Conservation (phyloP, 768 basidiomycete species). For the Tephrocybe sp. region DNA sequence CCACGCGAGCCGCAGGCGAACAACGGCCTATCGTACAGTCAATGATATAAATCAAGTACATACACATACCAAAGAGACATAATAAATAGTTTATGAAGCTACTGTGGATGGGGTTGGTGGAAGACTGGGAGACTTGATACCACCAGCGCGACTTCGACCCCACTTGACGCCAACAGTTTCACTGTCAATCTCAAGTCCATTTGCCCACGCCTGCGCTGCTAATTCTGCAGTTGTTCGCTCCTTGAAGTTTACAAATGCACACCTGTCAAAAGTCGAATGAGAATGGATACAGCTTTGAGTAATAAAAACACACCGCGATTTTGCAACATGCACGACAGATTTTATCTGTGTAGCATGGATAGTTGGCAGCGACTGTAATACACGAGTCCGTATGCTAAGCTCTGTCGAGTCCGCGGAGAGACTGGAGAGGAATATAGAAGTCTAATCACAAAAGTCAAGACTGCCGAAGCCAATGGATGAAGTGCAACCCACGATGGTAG, state of each 20-base stretch:
- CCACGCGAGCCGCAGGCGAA: too few relatives aligned
- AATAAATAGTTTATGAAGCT: conserved; percentile 8
- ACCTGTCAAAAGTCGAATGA: conserved; percentile 43
- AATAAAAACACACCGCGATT: conserved; percentile 58
- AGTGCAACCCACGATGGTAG: conserved; percentile 65
- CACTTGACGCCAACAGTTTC: conserved; percentile 77
- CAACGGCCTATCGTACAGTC: conserved; percentile 1
- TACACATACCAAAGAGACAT: conserved; percentile 2
- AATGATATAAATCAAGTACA: conserved; percentile 1
- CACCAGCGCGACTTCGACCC: conserved; percentile 70
- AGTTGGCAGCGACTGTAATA: conserved; percentile 65
- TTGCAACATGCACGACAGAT: conserved; percentile 84
- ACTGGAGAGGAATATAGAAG: conserved; percentile 82
- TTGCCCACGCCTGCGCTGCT: conserved; percentile 88
- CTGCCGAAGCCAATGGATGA: background rate
- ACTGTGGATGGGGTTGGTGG: conserved; percentile 19
- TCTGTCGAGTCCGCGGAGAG: conserved; percentile 73
- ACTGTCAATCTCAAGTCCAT: conserved; percentile 84
- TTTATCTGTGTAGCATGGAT: conserved; percentile 67
- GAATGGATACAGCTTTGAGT: conserved; percentile 2
- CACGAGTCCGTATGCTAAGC: conserved; percentile 68
- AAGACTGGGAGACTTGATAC: conserved; percentile 30
- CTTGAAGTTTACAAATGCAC: conserved; percentile 95
- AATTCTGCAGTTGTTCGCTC: conserved; percentile 80
- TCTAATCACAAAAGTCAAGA: conserved; percentile 41